These are phyloP conservation scores for Schoenoplectus tabernaemontani DNA, from an alignment of 202 grass and related monocot species.

Conservation along the genomic window DNA sequence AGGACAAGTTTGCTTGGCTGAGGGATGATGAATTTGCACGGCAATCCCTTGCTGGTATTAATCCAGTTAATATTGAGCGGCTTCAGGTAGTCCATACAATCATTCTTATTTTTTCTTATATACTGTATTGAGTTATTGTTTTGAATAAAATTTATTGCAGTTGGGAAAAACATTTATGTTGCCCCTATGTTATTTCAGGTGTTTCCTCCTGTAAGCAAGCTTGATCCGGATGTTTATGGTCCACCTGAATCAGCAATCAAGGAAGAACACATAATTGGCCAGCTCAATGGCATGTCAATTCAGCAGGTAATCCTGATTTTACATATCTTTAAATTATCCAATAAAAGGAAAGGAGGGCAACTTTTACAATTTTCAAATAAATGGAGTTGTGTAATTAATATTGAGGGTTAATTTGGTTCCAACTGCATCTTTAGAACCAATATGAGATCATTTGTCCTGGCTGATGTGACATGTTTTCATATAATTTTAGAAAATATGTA, in stretches of 20 bases:
- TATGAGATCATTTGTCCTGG: not conserved
- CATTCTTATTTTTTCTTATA: not conserved
- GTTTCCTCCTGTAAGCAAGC: conserved; percentile 72
- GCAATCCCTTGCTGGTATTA: conserved; percentile 77
- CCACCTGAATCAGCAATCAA: conserved; percentile 75
- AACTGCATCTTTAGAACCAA: not conserved
- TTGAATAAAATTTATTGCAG: not conserved
- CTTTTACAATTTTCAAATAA: not conserved
- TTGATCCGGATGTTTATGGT: conserved; percentile 40
- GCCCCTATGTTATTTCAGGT: conserved; percentile 18
- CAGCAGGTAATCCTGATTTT: conserved; percentile 27
- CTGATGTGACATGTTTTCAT: not conserved
- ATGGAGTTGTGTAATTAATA: not conserved
- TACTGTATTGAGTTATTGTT: not conserved
- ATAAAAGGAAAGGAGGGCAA: not conserved
- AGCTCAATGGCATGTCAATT: conserved; percentile 71
- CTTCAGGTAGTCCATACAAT: conserved; percentile 49
- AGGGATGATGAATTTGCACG: conserved; percentile 87
- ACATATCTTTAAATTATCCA: not conserved
- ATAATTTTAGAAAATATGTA: not conserved
- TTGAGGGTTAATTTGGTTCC: not conserved
- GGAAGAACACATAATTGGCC: conserved; percentile 55
- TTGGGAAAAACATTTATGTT: not conserved
- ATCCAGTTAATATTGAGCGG: conserved; percentile 71
- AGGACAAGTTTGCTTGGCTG: conserved; percentile 95